Evolutionary conservation across 2,329 filamentous ascomycete species (phyloP).

Genomic region (Clarireedia homoeocarpa): DNA sequence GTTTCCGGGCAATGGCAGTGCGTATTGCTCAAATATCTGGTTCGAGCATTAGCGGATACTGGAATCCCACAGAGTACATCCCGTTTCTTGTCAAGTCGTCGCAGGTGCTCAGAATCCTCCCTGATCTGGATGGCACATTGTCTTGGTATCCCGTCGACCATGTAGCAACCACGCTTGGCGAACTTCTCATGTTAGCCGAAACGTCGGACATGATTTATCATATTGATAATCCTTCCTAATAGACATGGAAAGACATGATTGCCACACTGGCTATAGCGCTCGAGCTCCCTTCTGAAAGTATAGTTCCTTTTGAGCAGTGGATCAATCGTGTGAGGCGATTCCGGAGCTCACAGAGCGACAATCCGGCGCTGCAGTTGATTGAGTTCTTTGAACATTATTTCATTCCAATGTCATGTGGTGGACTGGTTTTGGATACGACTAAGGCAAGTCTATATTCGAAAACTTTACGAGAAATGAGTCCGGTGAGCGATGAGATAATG

Average conservation of each 20-base stretch:
- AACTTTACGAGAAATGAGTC: too few relatives aligned
- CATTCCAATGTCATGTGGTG: conserved; percentile 38
- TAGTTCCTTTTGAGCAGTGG: neutral
- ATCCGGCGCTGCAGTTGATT: conserved; percentile 26
- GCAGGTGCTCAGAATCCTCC: conserved; percentile 37
- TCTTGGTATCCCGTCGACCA: neutral
- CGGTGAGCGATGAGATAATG: too few relatives aligned
- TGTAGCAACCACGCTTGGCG: neutral
- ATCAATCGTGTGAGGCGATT: neutral
- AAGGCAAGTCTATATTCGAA: conserved; percentile 6
- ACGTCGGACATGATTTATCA: neutral
- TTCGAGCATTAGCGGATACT: conserved; percentile 40
- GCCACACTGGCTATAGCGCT: neutral
- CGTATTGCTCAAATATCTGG: conserved; percentile 47
- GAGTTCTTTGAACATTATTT: conserved; percentile 31
- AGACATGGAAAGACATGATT: neutral
- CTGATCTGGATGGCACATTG: conserved; percentile 32
- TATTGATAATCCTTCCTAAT: neutral
- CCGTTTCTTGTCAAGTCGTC: conserved; percentile 42
- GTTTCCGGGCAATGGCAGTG: conserved; percentile 37
- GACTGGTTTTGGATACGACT: conserved; percentile 33
- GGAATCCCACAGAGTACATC: conserved; percentile 47
- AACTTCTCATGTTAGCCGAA: neutral
- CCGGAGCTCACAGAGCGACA: conserved; percentile 10
- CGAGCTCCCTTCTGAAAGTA: neutral